A percentile compares a stretch with the other conserved stretches of the same genome.
Conservation (phyloP, 306 rosid genomes). For the Calophaca sinica region DNA sequence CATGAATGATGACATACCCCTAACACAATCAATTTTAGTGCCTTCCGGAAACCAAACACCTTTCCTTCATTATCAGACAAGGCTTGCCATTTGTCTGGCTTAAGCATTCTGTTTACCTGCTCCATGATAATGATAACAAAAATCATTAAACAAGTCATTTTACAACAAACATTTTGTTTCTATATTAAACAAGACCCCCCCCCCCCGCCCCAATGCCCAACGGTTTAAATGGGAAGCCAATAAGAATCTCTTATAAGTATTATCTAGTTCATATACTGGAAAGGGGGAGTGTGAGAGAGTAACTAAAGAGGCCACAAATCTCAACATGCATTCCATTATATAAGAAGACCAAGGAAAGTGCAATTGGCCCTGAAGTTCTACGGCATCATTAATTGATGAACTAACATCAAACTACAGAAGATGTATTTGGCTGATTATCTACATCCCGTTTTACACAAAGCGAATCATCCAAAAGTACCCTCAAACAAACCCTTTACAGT, state of each 20-base stretch:
- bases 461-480: background rate
- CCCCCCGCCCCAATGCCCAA: background rate
- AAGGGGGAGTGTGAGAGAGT: background rate
- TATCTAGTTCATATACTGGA: constrained; percentile 16
- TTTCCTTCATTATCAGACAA: constrained; percentile 85
- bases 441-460: constrained; percentile 18
- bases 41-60: constrained; percentile 77
- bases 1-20: constrained; percentile 72
- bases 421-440: constrained; percentile 23
- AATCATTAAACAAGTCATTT: constrained; percentile 31
- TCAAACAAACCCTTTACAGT: background rate
- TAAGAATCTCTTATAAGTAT: constrained; percentile 24
- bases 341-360: constrained; percentile 2
- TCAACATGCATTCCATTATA: background rate
- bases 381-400: constrained; percentile 28
- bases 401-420: constrained; percentile 19
- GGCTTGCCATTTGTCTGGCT: constrained; percentile 88
- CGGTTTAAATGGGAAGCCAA: constrained; percentile 10
- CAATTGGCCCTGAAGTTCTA: constrained; percentile 13
- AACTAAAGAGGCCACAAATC: constrained; percentile 10
- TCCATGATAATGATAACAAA: constrained; percentile 37
- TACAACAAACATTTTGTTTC: constrained; percentile 16
- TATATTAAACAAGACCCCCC: background rate
- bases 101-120: constrained; percentile 89
- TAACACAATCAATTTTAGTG: constrained; percentile 77